Evolutionary conservation across 2,329 filamentous ascomycete genomes (phyloP), one percentile per base, ranked within the genome.

Genomic region (Trichoderma breve): DNA sequence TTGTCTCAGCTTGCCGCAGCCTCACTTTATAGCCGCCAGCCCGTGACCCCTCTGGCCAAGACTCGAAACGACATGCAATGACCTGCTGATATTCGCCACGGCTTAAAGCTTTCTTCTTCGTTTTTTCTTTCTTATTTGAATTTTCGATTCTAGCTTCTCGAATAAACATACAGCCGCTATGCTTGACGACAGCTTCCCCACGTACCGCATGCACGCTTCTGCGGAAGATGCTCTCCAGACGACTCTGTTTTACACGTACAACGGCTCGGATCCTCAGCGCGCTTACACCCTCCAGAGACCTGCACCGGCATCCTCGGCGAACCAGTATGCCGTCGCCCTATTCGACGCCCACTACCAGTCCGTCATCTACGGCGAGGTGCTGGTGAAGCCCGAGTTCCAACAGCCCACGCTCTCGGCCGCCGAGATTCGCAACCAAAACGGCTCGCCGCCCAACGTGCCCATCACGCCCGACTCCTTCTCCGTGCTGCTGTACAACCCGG

Each of bases 161-260:
- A 14, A 15, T 26, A 26, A 7, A 15, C 24, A 14, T 5, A 18
- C 5, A 39, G 14, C 2, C 47, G 72, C 73, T 34, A 97, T 97
- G 94, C 88, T 97, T 77, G 94, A 97, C 90, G 93, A 97, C 81
- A 97, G 95, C 81, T 89, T 98, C n/a, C 95, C 95, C 71, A 94
- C 87, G 58, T 91, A 89, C 78, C 86, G 83, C 76, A 86, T 87
- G 79, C 86, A 84, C 74, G 82, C 83, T 24, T 84, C 84, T 39
- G 81, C 86, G 71, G 85, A 88, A 71, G 86, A 86, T 77, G 84
- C 87, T 6, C 83, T 85, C 73, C 83, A 86, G 79, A 91, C 82
- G 76, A 85, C 87, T 78, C 86, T 89, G 72, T 88, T 86, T 81
- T 88, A 88, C 76, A 84, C 86, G 7, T 85, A 97, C 77, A 89